Base-by-base conservation (phyloP, 257 asterid species). In the Euphrasia confusa region DNA sequence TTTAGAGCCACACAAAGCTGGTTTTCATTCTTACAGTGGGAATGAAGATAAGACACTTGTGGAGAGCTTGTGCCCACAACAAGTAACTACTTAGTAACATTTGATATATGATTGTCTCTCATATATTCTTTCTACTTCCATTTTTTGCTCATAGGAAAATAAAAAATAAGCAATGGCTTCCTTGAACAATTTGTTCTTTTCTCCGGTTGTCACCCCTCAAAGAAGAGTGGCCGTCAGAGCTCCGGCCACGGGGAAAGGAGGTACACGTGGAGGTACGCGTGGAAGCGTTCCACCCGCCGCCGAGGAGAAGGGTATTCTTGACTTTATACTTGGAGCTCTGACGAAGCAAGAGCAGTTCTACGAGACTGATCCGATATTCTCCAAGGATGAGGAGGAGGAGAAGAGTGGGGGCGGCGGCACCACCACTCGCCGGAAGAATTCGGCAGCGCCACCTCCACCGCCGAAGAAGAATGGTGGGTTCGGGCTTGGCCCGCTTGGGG, bases 281-380 rank as follows among this genome's bases (percentile, higher is more conserved):
- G 35, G 35, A 30, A 30, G 35, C 35, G 35, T 3, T 30, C 5
- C 35, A 3, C 4, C 39, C 0, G 61, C 71, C 63, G 65, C 71
- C n/a, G 82, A 81, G 75, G 96, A 85, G 81, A 88, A 90, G 73
- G 75, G 95, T n/a, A n/a, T 82, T 8, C 42, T 80, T 56, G 96
- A 88, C 68, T 90, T 81, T 67, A 71, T 90, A 13, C 67, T 85
- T 2, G 96, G 94, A 6, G 77, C 64, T 1, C 47, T 90, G 13
- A 37, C 70, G 24, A 90, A 90, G 78, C 63, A 78, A 66, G 98
- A 90, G 14, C 98, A 90, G 78, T 71, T 90, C 60, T 79, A 83
- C 67, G 98, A 90, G 76, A 84, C 87, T 42, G 95, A 90, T 60
- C 98, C 98, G 5, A 75, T 33, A 33, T 33, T 90, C 75, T 71